Conservation (phyloP, 2,329 filamentous ascomycete genomes). For the Aspergillus latus region DNA sequence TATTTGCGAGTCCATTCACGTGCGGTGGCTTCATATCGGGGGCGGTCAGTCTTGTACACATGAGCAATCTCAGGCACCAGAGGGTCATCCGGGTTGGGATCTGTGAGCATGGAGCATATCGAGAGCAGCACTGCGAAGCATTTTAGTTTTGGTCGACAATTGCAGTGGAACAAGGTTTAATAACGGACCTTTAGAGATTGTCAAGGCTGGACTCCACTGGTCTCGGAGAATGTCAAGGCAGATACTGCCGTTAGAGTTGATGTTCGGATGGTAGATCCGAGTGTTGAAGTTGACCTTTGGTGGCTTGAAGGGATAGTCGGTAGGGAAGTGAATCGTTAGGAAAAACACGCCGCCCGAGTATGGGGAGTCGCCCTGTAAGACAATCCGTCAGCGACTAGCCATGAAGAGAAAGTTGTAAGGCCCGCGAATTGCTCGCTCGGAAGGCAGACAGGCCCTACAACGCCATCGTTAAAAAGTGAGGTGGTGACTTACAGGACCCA, state of each 20-base stretch:
- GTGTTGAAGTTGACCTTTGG: slow-evolving; percentile 99
- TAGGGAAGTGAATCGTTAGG: slow-evolving; percentile 97
- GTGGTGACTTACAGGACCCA: slow-evolving; percentile 80
- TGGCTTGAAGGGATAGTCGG: slow-evolving; percentile 99
- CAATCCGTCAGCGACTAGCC: not conserved
- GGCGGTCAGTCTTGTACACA: slow-evolving; percentile 98
- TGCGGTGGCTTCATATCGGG: slow-evolving; percentile 92
- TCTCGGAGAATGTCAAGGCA: slow-evolving; percentile 97
- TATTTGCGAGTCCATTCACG: slow-evolving; percentile 99
- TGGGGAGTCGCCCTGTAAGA: slow-evolving; percentile 78
- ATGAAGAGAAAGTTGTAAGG: not conserved
- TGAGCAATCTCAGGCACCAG: slow-evolving; percentile 98
- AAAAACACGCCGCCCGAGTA: slow-evolving; percentile 99
- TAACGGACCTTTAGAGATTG: slow-evolving; percentile 90
- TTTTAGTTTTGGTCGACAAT: slow-evolving; percentile 11
- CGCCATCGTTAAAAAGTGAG: slow-evolving; percentile 10
- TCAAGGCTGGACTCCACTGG: slow-evolving; percentile 98
- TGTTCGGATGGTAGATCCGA: slow-evolving; percentile 99
- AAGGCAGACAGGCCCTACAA: not conserved
- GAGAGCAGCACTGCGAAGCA: slow-evolving; percentile 75
- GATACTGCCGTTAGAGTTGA: slow-evolving; percentile 99
- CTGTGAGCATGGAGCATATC: slow-evolving; percentile 99
- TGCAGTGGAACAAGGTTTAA: not conserved
- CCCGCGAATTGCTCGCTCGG: not conserved
- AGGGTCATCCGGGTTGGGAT: slow-evolving; percentile 98